Conservation (phyloP, 192 early-diverging fungal species). For the Physocladia obscura region DNA sequence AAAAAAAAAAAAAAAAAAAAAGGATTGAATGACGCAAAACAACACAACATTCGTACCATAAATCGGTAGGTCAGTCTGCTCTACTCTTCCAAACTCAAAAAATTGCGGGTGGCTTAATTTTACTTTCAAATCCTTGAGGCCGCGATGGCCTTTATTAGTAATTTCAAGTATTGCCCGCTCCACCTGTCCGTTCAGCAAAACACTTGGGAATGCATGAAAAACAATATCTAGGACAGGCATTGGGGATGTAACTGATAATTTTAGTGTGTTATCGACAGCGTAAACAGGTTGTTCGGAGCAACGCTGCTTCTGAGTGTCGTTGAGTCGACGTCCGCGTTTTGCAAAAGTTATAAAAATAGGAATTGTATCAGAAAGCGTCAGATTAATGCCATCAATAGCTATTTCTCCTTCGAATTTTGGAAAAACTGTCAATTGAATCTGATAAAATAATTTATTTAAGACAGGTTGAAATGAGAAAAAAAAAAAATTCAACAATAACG, state of each 20-base stretch:
- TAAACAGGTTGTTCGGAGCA: slow-evolving; percentile 42
- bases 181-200: slow-evolving; percentile 82
- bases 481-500: background rate
- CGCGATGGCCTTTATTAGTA: slow-evolving; percentile 77
- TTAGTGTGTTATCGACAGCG: slow-evolving; percentile 69
- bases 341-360: slow-evolving; percentile 68
- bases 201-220: slow-evolving; percentile 75
- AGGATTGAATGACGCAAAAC: background rate
- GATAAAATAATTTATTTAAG: too few species aligned
- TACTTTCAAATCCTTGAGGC: slow-evolving; percentile 68
- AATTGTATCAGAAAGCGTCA: slow-evolving; percentile 74
- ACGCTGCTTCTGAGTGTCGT: slow-evolving; percentile 73
- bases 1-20: slow-evolving; percentile 12
- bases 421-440: slow-evolving; percentile 68
- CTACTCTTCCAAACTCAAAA: slow-evolving; percentile 65
- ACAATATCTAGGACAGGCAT: slow-evolving; percentile 82
- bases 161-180: slow-evolving; percentile 70
- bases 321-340: slow-evolving; percentile 69
- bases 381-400: slow-evolving; percentile 71
- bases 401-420: slow-evolving; percentile 77
- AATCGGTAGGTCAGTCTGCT: slow-evolving; percentile 18
- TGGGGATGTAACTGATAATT: slow-evolving; percentile 70
- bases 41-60: slow-evolving; percentile 34
- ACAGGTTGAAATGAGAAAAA: background rate
- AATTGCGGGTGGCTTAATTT: slow-evolving; percentile 87